These are phyloP conservation scores for Juncus effusus DNA, from an alignment of 176 grass and related monocot species.

Conservation along the genomic window DNA sequence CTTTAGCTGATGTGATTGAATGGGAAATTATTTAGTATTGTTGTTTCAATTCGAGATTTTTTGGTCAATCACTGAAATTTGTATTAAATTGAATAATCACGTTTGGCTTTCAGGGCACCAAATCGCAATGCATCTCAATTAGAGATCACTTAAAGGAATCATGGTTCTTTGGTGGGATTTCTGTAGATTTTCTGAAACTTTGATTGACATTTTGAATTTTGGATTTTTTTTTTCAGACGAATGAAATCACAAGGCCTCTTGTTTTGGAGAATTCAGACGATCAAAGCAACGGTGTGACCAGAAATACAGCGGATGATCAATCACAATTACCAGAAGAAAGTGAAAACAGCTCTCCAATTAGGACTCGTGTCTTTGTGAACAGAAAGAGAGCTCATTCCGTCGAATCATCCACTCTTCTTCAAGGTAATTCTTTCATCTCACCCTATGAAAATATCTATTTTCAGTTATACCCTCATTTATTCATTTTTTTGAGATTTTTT, in stretches of 20 bases:
- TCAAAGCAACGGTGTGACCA: conserved; percentile 38
- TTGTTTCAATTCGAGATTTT: no score
- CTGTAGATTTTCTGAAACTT: neutral
- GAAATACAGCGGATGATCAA: conserved; percentile 37
- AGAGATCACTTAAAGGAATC: no score
- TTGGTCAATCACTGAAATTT: no score
- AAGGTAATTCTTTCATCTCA: conserved; percentile 37
- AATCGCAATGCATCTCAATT: no score
- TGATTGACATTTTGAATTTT: neutral
- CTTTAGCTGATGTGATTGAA: no score
- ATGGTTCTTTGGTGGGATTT: no score
- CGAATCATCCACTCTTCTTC: conserved; percentile 31
- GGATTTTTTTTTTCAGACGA: conserved; percentile 41
- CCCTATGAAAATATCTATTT: neutral
- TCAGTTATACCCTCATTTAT: neutral
- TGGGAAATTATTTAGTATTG: no score
- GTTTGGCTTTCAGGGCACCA: no score
- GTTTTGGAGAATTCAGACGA: conserved; percentile 42
- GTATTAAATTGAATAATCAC: no score
- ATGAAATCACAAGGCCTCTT: conserved; percentile 72
- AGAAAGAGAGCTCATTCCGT: conserved; percentile 37
- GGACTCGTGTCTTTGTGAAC: conserved; percentile 40
- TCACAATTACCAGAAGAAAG: conserved; percentile 59
- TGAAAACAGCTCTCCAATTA: conserved; percentile 41
- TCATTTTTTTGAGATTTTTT: conserved; percentile 10